A percentile compares a stretch with the other conserved stretches of the same genome.
Evolutionary conservation across 305 asterid species (phyloP).

Genomic region (Plantago coronopus): DNA sequence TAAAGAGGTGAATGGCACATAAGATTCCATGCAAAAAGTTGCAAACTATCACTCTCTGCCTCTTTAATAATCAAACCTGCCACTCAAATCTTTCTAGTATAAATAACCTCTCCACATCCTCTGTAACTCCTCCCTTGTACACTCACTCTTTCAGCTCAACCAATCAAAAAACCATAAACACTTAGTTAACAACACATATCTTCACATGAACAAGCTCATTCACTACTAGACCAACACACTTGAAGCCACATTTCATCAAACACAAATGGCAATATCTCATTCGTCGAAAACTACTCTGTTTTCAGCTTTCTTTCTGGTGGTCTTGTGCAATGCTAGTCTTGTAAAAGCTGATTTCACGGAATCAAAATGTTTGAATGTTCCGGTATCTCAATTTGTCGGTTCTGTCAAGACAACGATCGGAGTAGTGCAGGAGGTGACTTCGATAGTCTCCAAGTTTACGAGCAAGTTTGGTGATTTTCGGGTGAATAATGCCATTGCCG

Average conservation of each 20-base stretch:
- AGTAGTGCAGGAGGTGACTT: constrained; percentile 29
- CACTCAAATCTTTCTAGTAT: constrained; percentile 7
- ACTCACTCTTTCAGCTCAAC: neutral
- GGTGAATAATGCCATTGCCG: constrained; percentile 40
- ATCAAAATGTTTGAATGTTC: constrained; percentile 38
- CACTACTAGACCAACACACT: no score
- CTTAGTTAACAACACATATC: no score
- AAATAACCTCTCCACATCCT: neutral
- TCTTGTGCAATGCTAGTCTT: constrained; percentile 17
- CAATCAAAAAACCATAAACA: neutral
- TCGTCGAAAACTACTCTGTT: neutral
- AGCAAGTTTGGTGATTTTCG: constrained; percentile 34
- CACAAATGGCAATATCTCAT: no score
- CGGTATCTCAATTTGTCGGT: constrained; percentile 34
- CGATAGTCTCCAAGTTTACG: constrained; percentile 30
- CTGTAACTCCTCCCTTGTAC: constrained; percentile 1
- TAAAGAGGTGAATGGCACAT: no score
- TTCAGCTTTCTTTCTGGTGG: constrained; percentile 3
- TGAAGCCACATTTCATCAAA: no score
- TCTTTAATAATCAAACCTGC: constrained; percentile 22
- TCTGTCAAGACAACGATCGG: constrained; percentile 34
- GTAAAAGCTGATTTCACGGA: constrained; percentile 21
- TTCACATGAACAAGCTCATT: no score
- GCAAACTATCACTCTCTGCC: neutral
- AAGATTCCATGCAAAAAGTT: constrained; percentile 4